Conservation (phyloP, 371 early-diverging fungal genomes). For the Mucor circinelloides region DNA sequence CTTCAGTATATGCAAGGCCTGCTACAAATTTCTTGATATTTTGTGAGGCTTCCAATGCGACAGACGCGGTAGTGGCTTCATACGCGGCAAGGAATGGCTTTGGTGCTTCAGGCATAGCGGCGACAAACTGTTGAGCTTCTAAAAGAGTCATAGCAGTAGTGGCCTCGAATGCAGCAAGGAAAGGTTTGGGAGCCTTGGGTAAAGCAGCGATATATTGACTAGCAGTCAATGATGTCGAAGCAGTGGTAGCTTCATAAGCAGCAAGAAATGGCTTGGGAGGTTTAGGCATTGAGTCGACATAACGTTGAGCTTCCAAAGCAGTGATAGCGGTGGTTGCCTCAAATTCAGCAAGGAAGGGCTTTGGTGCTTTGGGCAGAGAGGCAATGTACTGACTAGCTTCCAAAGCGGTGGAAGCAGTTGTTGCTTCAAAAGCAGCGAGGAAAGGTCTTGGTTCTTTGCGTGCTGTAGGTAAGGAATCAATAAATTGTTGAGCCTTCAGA, state of each 20-base stretch:
- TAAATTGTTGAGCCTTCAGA: not conserved
- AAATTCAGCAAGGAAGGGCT: not conserved
- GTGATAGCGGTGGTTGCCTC: constrained; percentile 1
- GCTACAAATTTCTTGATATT: not conserved
- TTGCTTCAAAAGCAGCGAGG: constrained; percentile 10
- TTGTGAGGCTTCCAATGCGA: not conserved
- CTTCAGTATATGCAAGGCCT: not conserved
- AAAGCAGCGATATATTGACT: not conserved
- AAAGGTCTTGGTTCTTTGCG: not conserved
- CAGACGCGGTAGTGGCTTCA: not conserved
- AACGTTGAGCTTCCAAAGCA: not conserved
- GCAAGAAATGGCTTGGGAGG: constrained; percentile 16
- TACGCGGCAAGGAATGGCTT: constrained; percentile 10
- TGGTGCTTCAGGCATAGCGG: not conserved
- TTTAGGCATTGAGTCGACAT: not conserved
- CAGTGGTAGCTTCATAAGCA: not conserved
- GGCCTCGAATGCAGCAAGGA: constrained; percentile 7
- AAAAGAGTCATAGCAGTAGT: not conserved
- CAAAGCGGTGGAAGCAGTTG: not conserved
- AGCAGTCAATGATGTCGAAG: not conserved
- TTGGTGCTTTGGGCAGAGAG: not conserved
- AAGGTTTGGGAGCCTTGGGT: constrained; percentile 4
- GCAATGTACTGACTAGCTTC: not conserved
- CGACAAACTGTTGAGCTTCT: not conserved
- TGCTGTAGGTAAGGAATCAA: not conserved